These are phyloP conservation scores for Marasmius fiardii DNA, from an alignment of 1,284 basidiomycete species.

Conservation along the genomic window DNA sequence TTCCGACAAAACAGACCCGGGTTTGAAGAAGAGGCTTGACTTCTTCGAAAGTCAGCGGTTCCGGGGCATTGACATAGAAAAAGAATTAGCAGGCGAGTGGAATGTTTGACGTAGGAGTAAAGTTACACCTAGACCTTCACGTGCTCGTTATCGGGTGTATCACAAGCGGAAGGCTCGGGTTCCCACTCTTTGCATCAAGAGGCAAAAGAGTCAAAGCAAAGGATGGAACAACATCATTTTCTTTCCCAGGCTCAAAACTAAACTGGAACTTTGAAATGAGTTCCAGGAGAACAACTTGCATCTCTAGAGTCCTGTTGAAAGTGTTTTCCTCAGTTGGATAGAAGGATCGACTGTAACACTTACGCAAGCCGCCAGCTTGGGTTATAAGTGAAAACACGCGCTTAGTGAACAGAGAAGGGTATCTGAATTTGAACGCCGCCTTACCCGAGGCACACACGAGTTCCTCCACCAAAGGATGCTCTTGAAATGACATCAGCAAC, in stretches of 20 bases:
- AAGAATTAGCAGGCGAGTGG: too few relatives aligned
- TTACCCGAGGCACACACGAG: constrained; percentile 5
- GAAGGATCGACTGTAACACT: background rate
- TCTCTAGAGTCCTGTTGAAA: background rate
- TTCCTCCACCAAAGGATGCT: constrained; percentile 9
- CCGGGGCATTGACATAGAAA: too few relatives aligned
- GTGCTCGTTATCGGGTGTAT: too few relatives aligned
- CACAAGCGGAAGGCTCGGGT: too few relatives aligned
- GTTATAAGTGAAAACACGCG: background rate
- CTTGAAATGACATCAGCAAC: too few relatives aligned
- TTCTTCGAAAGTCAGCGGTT: too few relatives aligned
- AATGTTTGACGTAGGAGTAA: too few relatives aligned
- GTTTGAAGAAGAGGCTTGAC: too few relatives aligned
- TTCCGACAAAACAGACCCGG: too few relatives aligned
- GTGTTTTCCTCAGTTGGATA: background rate
- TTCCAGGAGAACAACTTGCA: background rate
- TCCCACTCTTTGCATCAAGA: too few relatives aligned
- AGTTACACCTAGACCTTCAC: too few relatives aligned
- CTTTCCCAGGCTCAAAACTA: background rate
- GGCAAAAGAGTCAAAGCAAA: too few relatives aligned
- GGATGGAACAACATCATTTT: background rate
- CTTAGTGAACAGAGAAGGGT: background rate
- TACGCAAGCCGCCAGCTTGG: constrained; percentile 13
- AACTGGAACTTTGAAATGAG: constrained; percentile 1
- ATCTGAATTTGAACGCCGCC: background rate